phyloP scores from a whole-genome alignment of 2,329 filamentous ascomycete genomes.

The Reticulascus tulasneorum region DNA sequence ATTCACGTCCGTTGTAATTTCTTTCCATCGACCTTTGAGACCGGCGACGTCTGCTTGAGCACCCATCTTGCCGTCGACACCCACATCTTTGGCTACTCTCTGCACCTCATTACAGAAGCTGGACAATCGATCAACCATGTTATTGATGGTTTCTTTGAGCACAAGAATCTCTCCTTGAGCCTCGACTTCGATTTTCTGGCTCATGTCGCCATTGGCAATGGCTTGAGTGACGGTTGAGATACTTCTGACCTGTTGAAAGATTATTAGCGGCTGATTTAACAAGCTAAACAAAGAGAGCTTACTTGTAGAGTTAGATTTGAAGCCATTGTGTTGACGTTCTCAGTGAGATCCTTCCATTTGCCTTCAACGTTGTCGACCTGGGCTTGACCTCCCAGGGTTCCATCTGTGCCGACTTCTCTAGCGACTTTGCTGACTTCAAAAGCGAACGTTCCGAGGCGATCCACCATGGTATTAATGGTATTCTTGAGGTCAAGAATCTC shows the following conservation, averaged over 20 bases:
- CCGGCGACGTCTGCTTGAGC: conserved; percentile 93
- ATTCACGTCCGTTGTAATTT: conserved; percentile 95
- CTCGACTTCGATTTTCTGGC: conserved; percentile 90
- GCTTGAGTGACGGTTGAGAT: conserved; percentile 93
- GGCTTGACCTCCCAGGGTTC: conserved; percentile 88
- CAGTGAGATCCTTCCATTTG: conserved; percentile 96
- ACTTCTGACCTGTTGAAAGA: conserved; percentile 63
- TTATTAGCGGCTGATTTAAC: neutral
- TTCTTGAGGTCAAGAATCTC: conserved; percentile 95
- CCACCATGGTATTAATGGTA: conserved; percentile 99
- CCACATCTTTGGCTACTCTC: conserved; percentile 91
- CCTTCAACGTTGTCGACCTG: conserved; percentile 92
- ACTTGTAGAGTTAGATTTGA: conserved; percentile 64
- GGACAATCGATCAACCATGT: conserved; percentile 94
- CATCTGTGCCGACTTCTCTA: conserved; percentile 93
- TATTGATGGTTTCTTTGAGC: conserved; percentile 94
- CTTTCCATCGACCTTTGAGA: conserved; percentile 92
- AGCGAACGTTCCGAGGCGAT: conserved; percentile 91
- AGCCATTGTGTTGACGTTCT: conserved; percentile 79
- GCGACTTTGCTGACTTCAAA: conserved; percentile 95
- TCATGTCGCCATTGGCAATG: conserved; percentile 93
- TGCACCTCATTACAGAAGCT: conserved; percentile 97
- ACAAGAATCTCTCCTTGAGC: conserved; percentile 93
- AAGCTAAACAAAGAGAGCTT: conserved; percentile 14
- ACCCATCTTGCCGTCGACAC: conserved; percentile 97